Conservation (phyloP, 2,329 filamentous ascomycete genomes). For the Pyricularia pennisetigena region DNA sequence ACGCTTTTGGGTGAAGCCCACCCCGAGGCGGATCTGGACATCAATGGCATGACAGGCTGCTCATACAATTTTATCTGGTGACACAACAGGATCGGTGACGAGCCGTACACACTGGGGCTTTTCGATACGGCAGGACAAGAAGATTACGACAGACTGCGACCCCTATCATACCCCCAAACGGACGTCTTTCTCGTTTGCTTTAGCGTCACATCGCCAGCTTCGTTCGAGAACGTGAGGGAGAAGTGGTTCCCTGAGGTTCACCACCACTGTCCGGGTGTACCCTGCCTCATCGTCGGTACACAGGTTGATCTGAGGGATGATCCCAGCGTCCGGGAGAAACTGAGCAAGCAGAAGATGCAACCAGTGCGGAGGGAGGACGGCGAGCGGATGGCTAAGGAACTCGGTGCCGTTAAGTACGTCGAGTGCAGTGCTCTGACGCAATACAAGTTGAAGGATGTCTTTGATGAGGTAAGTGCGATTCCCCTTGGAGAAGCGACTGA, state of each 20-base stretch:
- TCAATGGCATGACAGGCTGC: background rate
- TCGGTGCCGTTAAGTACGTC: conserved; percentile 97
- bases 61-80: background rate
- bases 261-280: conserved; percentile 96
- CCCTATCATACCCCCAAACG: conserved; percentile 94
- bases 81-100: conserved; percentile 80
- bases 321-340: conserved; percentile 75
- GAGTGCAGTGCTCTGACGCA: conserved; percentile 97
- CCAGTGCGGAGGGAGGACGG: conserved; percentile 89
- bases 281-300: conserved; percentile 94
- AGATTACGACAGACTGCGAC: conserved; percentile 96
- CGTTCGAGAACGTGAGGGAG: conserved; percentile 97
- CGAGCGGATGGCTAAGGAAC: conserved; percentile 90
- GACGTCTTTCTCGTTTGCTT: conserved; percentile 99
- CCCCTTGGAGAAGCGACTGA: background rate
- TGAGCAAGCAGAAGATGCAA: conserved; percentile 91
- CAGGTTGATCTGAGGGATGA: conserved; percentile 96
- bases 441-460: conserved; percentile 98
- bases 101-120: conserved; percentile 92
- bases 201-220: conserved; percentile 92
- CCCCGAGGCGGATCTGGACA: too few relatives aligned
- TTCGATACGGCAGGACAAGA: conserved; percentile 99
- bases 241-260: conserved; percentile 99
- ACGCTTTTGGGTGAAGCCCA: background rate
- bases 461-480: conserved; percentile 71